Conservation (phyloP, 2,329 filamentous ascomycete species). For the Pyricularia sp. region DNA sequence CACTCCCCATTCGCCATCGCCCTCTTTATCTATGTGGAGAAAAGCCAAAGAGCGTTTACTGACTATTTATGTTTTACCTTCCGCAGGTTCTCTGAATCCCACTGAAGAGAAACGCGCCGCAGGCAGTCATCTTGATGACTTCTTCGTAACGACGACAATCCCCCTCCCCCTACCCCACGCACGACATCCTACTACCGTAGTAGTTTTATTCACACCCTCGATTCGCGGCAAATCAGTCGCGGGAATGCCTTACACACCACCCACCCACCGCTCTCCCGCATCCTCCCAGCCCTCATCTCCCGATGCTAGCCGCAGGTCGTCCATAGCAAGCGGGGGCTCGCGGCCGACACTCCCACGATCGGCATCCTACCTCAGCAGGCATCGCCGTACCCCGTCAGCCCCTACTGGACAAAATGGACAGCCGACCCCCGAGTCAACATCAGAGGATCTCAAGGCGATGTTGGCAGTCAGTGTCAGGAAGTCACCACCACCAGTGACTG, state of each 20-base stretch:
- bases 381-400: constrained; percentile 49
- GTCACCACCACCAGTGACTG: constrained; percentile 73
- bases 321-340: constrained; percentile 35
- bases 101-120: not conserved
- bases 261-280: constrained; percentile 55
- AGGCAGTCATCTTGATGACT: constrained; percentile 2
- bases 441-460: constrained; percentile 38
- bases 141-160: not conserved
- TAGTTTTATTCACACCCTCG: not conserved
- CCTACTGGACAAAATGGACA: constrained; percentile 20
- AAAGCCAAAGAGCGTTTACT: not conserved
- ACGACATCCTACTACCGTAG: constrained; percentile 3
- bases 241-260: constrained; percentile 84
- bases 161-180: not conserved
- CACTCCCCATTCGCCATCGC: constrained; percentile 1
- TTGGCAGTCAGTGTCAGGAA: constrained; percentile 56
- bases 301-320: constrained; percentile 47
- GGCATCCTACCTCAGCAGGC: constrained; percentile 55
- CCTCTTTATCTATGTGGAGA: not conserved
- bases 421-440: constrained; percentile 39
- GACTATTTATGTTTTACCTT: not conserved
- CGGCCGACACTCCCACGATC: constrained; percentile 52
- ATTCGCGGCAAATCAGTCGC: constrained; percentile 15
- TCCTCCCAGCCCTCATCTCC: constrained; percentile 49
- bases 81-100: not conserved